Conservation (phyloP, 2,329 filamentous ascomycete species). For the Dactylellina leptospora region DNA sequence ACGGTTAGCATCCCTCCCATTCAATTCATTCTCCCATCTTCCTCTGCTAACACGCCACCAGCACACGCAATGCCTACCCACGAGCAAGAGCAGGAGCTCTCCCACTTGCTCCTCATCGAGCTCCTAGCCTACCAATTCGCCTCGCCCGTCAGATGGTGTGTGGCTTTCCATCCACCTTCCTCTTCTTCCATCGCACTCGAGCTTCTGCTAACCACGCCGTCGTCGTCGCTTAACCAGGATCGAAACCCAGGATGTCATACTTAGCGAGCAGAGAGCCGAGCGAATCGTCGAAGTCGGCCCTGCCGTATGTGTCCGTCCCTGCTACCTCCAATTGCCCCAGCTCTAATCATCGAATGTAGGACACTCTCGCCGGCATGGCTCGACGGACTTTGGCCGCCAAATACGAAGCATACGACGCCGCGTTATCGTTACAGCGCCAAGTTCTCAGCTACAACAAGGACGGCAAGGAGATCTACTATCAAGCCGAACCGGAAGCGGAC, state of each 20-base stretch:
- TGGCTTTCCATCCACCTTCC: conserved; percentile 18
- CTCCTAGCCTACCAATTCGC: conserved; percentile 99
- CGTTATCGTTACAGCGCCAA: conserved; percentile 93
- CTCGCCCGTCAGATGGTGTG: conserved; percentile 89
- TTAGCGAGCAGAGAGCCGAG: conserved; percentile 94
- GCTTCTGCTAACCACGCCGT: background rate
- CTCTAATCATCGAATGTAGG: conserved; percentile 59
- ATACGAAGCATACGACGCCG: conserved; percentile 98
- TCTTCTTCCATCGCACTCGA: conserved; percentile 21
- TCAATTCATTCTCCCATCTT: conserved; percentile 55
- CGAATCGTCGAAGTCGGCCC: conserved; percentile 97
- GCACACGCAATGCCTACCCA: conserved; percentile 75
- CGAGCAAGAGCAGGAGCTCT: conserved; percentile 98
- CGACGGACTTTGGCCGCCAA: conserved; percentile 94
- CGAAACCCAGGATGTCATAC: conserved; percentile 99
- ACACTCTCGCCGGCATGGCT: conserved; percentile 97
- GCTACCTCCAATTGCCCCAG: background rate
- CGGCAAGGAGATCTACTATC: conserved; percentile 99
- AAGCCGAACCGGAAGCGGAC: conserved; percentile 92
- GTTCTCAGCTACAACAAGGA: conserved; percentile 99
- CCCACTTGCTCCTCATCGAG: conserved; percentile 94
- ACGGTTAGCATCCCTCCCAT: conserved; percentile 6
- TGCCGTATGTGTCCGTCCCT: conserved; percentile 62
- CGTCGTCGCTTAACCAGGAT: conserved; percentile 65
- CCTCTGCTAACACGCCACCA: conserved; percentile 60